Conservation (phyloP, 1,284 basidiomycete genomes). For the Somion occarium region DNA sequence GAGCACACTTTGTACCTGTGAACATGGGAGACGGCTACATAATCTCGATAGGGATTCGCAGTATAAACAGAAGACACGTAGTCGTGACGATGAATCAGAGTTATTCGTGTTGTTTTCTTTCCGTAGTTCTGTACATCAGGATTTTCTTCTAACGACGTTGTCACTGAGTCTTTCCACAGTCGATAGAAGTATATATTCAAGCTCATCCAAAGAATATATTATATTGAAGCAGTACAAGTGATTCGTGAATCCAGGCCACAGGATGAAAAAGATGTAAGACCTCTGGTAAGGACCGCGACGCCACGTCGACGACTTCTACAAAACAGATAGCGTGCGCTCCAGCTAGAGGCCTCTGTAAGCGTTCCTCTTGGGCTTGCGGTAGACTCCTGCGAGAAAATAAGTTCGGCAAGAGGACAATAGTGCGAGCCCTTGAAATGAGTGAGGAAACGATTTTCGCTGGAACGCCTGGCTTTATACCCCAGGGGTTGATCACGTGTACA, state of each 20-base stretch:
- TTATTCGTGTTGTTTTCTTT: too few relatives aligned
- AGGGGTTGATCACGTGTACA: too few relatives aligned
- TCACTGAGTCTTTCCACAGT: too few relatives aligned
- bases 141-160: too few relatives aligned
- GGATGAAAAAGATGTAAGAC: constrained; percentile 33
- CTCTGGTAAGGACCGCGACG: constrained; percentile 57
- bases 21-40: background rate
- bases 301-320: constrained; percentile 32
- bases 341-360: constrained; percentile 35
- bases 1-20: constrained; percentile 10
- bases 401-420: constrained; percentile 47
- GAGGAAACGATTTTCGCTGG: constrained; percentile 5
- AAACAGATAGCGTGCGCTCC: constrained; percentile 38
- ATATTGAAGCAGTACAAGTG: too few relatives aligned
- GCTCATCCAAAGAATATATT: too few relatives aligned
- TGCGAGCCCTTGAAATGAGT: constrained; percentile 47
- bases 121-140: too few relatives aligned
- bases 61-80: constrained; percentile 2
- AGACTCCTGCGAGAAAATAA: constrained; percentile 45
- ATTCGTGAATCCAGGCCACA: too few relatives aligned
- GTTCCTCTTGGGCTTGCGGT: constrained; percentile 39
- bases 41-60: background rate
- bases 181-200: too few relatives aligned
- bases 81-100: too few relatives aligned
- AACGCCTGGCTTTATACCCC: background rate